Base-by-base conservation (phyloP, 140 eudicot species). In the Oenanthe javanica region DNA sequence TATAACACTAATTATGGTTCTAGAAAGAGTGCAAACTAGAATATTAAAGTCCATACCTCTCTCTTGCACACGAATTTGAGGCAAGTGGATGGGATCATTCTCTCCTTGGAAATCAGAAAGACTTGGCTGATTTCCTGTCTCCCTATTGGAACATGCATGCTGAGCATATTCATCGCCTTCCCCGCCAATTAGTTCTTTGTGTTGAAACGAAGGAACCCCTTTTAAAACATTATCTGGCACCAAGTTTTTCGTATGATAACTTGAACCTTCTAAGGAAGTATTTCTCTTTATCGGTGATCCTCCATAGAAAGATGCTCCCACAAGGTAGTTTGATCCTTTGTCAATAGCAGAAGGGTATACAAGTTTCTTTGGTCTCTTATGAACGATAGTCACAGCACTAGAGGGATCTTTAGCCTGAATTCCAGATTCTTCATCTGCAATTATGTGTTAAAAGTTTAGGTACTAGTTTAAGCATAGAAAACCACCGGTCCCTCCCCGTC, bases 361-460 rank as follows among this genome's bases (percentile, higher is more conserved):
- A 83, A 81, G 85, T 85, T 80, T 84, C 63, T 83, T 86, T 67
- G 85, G 72, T 67, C 87, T 84, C 84, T 86, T 87, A 80, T 83
- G 90, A 40, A 49, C 72, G n/a, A 84, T 78, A 19, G 87, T 72
- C 27, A 79, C 75, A 79, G 86, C 85, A 83, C 80, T 83, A 57
- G 94, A 86, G 67, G 78, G 78, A 73, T 94, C 93, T 70, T 76
- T 89, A 42, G 82, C 96, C 38, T 90, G 93, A 79, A 92, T 90
- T 76, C 96, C 94, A 80, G 98, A 94, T 89, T 94, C 98, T 76
- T 92, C 96, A 85, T 94, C 98, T 94, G 91, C 77, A 86, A 61
- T 16, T 51, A 55, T n/a, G 47, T 36, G 38, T 48, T 67, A 11
- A 43, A 69, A 7, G 70, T 64, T 85, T 27, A 51, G 71, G 57